Base-by-base conservation (phyloP, 2,329 filamentous ascomycete genomes). In the Fusarium subtropicale region DNA sequence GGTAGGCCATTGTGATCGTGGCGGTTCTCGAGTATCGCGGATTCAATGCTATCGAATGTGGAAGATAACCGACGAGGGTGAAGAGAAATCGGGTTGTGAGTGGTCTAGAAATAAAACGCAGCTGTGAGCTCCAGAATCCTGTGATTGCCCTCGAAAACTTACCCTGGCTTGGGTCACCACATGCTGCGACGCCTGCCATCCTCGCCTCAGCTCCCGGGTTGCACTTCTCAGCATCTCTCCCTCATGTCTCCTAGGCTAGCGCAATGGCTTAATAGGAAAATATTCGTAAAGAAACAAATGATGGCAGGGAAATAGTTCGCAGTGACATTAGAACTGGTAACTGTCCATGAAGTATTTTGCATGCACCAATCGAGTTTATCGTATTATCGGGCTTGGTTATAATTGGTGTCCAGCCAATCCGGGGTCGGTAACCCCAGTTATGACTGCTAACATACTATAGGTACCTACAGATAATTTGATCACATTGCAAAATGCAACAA, bases 211-310 rank as follows among this genome's bases (percentile, higher is more conserved):
- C 75, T 76, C 73, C 73, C 75, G 72, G 68, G 68, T 73, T 63
- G 69, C 75, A 69, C 74, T 76, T 73, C 74, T 76, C 70, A 80
- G 76, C 79, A 80, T 80, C 65, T 66, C 76, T 77, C 77, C 73
- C 65, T 77, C 77, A 79, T 80, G 61, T 67, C 71, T 75, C 61
- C 72, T 62, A 57, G 50, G 45, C 41, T 52, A 41, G 30, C 15
- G 24, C 38, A 28, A 26, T 52, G 28, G 41, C 50, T 52, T 34
- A 31, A 52, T 28, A 38, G 8, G 22, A 9, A 15, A 15, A 51
- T 55, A 36, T 22, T 18, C 38, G 30, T 13, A n/a, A 26, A 45
- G n/a, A n/a, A 22, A 1, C 16, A 16, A 28, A 15, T 18, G 56
- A 54, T 22, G 36, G 9, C 41, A 22, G n/a, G 45, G n/a, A 28